Evolutionary conservation across 2,329 filamentous ascomycete species (phyloP).

Genomic region (Colletotrichum phormii): DNA sequence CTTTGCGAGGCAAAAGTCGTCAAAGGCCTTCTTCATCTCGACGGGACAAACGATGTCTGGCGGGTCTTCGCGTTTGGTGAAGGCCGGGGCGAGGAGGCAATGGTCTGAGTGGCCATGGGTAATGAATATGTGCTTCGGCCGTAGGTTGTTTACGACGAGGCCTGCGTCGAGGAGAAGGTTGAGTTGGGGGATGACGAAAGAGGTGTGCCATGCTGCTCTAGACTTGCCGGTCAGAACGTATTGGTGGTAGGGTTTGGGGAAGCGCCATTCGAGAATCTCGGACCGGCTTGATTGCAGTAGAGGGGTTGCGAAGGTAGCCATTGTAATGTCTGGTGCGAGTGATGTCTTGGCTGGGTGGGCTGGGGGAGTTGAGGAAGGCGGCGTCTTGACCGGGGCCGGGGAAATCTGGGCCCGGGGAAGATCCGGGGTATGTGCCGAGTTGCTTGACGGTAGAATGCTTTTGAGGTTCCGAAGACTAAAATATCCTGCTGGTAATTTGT

Average conservation of each 20-base stretch:
- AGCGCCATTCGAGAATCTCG: constrained; percentile 57
- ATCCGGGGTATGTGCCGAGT: too few species aligned
- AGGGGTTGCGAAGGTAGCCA: constrained; percentile 53
- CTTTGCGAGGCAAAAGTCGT: constrained; percentile 54
- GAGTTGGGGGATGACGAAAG: constrained; percentile 61
- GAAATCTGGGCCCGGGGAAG: background rate
- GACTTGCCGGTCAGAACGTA: constrained; percentile 59
- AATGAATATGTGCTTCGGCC: constrained; percentile 62
- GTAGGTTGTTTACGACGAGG: constrained; percentile 56
- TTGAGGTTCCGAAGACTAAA: background rate
- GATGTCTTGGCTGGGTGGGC: background rate
- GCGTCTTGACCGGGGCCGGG: background rate
- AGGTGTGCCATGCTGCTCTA: constrained; percentile 63
- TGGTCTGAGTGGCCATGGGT: constrained; percentile 63
- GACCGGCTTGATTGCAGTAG: constrained; percentile 57
- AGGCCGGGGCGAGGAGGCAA: constrained; percentile 55
- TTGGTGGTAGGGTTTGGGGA: constrained; percentile 56
- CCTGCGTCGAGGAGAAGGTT: constrained; percentile 62
- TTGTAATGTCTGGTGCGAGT: background rate
- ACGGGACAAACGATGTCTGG: constrained; percentile 59
- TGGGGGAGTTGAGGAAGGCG: background rate
- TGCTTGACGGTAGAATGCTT: background rate
- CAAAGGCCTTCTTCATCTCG: constrained; percentile 52
- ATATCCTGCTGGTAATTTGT: background rate
- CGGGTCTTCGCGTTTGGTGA: constrained; percentile 56